A percentile compares a stretch with the other conserved stretches of the same genome.
These are phyloP conservation scores for Saksenaea oblongispora DNA, from an alignment of 371 early-diverging fungal species.

Conservation along the genomic window DNA sequence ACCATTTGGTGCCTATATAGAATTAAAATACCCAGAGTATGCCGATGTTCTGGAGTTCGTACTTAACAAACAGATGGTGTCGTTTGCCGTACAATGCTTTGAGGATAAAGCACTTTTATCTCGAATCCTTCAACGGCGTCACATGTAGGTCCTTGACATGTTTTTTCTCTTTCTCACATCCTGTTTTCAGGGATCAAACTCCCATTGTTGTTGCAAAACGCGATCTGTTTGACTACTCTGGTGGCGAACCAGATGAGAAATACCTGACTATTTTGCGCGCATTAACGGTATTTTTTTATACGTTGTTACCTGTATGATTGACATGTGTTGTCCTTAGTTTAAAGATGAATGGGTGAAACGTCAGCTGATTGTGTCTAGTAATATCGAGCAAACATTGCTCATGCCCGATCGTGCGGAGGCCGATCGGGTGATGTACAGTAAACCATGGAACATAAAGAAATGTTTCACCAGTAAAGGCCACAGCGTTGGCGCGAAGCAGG, in stretches of 20 bases:
- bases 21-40: conserved; percentile 67
- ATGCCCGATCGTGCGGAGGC: conserved; percentile 73
- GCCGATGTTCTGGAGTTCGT: conserved; percentile 69
- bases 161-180: not conserved
- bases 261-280: conserved; percentile 72
- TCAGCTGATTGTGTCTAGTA: conserved; percentile 71
- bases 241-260: conserved; percentile 68
- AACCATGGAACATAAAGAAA: conserved; percentile 69
- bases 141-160: conserved; percentile 36
- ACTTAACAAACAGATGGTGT: conserved; percentile 66
- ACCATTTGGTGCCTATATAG: conserved; percentile 78
- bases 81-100: conserved; percentile 78
- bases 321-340: conserved; percentile 33
- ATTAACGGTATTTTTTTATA: conserved; percentile 44
- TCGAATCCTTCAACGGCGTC: conserved; percentile 48
- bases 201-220: conserved; percentile 63
- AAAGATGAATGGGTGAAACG: conserved; percentile 75
- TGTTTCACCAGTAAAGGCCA: conserved; percentile 71
- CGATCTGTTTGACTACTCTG: conserved; percentile 70
- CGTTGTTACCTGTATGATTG: not conserved
- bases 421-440: conserved; percentile 67
- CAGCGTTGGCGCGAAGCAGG: conserved; percentile 61
- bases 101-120: conserved; percentile 63
- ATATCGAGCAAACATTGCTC: conserved; percentile 81
- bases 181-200: conserved; percentile 14